Base-by-base conservation (phyloP, 108 stramenopile genomes). In the Pseudonitzschia multiseries region DNA sequence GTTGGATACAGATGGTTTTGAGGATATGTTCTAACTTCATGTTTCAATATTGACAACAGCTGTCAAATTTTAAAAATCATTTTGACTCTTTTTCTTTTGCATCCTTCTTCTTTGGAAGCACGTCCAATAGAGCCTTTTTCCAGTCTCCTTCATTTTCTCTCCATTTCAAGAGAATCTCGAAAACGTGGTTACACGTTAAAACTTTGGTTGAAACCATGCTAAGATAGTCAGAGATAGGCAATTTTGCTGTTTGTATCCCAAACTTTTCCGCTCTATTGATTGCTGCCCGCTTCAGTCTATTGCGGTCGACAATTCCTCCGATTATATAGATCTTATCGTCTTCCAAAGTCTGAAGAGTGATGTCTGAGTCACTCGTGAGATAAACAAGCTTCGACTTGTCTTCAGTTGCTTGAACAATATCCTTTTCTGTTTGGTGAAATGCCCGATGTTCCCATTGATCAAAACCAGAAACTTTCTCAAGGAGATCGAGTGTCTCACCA, bases 231-330 rank as follows among this genome's bases (percentile, higher is more conserved):
- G 73, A 65, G 6, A 94, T 79, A 2, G 93, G 93, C 20, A 94
- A 61, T 26, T 81, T 85, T 18, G 93, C 93, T 9, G 93, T 94
- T 21, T 70, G 53, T 36, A 94, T 81, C 56, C 86, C 87, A 32
- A 89, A 72, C 26, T 68, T 65, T 61, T 89, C 79, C 8, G 93
- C 93, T 46, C 90, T 76, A 48, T 82, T 57, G 42, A 89, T 76
- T 17, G 93, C 75, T 0, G 77, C 85, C 33, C 82, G 75, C 68
- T 87, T 89, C 42, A 89, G 83, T 28, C 93, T 79, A 70, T 91
- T 94, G 27, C 93, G 79, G 80, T 94, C 93, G 5, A 94, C 93
- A 60, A 94, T 94, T n/a, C 93, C 93, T 0, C 93, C 93, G 68
- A 94, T 94, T 22, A 91, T 79, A 62, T 91, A 94, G 22, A 84